phyloP scores from a whole-genome alignment of 78 protist genomes.

The Anaeramoeba flamelloides region DNA sequence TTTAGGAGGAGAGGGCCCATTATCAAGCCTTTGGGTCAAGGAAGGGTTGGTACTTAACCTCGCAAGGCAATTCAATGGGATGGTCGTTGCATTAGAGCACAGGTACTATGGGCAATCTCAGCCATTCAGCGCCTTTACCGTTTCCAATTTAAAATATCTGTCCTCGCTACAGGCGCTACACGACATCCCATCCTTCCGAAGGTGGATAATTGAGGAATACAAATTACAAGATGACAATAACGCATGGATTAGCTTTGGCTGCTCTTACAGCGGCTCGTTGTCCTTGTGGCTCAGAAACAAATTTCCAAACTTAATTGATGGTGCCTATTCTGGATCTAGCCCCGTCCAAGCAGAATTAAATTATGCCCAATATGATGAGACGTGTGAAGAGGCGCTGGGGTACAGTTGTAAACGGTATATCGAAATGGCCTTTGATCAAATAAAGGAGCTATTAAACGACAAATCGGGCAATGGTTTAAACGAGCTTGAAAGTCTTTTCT shows the following conservation, averaged over 20 bases:
- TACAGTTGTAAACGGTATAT: background rate
- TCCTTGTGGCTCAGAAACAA: background rate
- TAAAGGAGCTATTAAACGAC: too few species aligned
- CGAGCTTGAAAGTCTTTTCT: background rate
- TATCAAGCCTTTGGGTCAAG: background rate
- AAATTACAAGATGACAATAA: background rate
- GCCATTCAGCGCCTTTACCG: background rate
- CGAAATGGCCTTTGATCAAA: too few species aligned
- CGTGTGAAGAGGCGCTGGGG: background rate
- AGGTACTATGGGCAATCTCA: background rate
- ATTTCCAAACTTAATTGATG: background rate
- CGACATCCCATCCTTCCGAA: background rate
- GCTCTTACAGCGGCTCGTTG: background rate
- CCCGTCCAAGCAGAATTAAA: background rate
- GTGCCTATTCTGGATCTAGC: background rate
- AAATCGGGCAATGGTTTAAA: background rate
- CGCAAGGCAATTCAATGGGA: background rate
- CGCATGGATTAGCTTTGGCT: background rate
- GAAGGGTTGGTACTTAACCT: background rate
- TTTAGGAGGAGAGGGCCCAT: conserved; percentile 26
- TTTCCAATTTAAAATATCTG: background rate
- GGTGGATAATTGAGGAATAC: background rate
- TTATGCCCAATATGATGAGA: background rate
- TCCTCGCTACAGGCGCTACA: background rate
- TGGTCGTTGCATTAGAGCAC: background rate